phyloP scores from a whole-genome alignment of 176 grass and related monocot species.

The Pharus latifolius region DNA sequence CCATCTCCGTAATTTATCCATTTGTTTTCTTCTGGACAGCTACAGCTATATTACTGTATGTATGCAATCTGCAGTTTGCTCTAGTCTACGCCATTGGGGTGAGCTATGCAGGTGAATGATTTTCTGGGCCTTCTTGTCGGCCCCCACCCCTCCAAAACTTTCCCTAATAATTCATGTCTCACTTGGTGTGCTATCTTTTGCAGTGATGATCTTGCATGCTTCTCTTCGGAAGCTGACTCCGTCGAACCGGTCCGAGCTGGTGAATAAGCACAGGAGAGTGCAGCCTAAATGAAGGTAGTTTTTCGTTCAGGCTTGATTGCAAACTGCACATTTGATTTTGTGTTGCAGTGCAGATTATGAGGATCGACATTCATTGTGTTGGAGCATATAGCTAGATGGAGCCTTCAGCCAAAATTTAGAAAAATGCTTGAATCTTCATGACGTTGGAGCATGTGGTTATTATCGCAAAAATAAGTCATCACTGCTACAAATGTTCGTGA shows the following conservation, averaged over 20 bases:
- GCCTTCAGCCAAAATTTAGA: no score
- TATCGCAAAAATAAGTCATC: no score
- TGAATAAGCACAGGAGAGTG: slow-evolving; percentile 27
- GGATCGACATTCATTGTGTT: no score
- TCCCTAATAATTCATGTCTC: not conserved
- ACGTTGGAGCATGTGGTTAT: no score
- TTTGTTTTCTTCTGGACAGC: slow-evolving; percentile 23
- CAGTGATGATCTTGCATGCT: slow-evolving; percentile 80
- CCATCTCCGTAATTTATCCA: not conserved
- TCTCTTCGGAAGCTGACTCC: slow-evolving; percentile 83
- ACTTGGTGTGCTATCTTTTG: slow-evolving; percentile 9
- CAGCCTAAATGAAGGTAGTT: slow-evolving; percentile 28
- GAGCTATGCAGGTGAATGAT: slow-evolving; percentile 61
- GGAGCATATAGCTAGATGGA: no score
- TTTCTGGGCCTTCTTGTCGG: not conserved
- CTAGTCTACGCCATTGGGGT: slow-evolving; percentile 58
- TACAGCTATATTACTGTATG: slow-evolving; percentile 44
- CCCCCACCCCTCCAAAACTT: not conserved
- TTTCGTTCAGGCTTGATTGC: not conserved
- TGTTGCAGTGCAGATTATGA: not conserved
- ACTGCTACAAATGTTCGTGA: no score
- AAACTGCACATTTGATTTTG: not conserved
- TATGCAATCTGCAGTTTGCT: slow-evolving; percentile 71
- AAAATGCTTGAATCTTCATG: no score
- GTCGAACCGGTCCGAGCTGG: slow-evolving; percentile 34